Evolutionary conservation across 345 rosid species (phyloP), one percentile per base, ranked within the genome.

Genomic region (Bruguiera gymnorhiza): DNA sequence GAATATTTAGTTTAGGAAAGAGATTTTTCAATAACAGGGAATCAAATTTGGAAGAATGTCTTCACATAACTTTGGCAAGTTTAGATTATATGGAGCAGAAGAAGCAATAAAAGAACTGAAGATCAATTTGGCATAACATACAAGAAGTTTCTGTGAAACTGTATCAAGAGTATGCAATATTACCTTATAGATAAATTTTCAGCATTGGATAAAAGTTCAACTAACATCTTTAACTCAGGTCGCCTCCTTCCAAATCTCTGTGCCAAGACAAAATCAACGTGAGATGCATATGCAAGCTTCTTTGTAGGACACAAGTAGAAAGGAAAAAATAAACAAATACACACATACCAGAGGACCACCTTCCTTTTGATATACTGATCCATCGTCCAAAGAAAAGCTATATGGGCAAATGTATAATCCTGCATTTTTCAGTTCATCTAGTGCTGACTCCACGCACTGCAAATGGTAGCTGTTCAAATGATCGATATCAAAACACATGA

Each of bases 391-490:
- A 62, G 69, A 73, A 67, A 26, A 78, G 77, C 96, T 86, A 74
- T 80, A 83, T 43, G 78, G 72, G 72, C 96, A 89, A 59, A 71
- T 16, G 75, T 67, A 83, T 1, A 24, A 59, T 66, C 80, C 76
- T 60, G 69, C 36, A 55, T 32, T 62, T 70, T 75, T 67, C 32
- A 16, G 61, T 63, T 74, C 52, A 66, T 24, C 75, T 71, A 60
- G 30, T 66, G 70, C 60, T 21, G 69, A 60, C 62, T 81, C 81
- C 6, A 89, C 63, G 74, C 95, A 89, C 63, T 16, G 83, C 73
- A 74, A 61, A 61, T 87, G 92, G 74, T 85, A 89, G 87, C 96
- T 89, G 88, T 67, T 70, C 73, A 76, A 19, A 60, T 39, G 26
- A 73, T 60, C 63, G 20, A 60, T 64, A 65, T 46, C 76, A 68